Conservation (phyloP, 805 yeast species). For the Nakazawaea peltata region DNA sequence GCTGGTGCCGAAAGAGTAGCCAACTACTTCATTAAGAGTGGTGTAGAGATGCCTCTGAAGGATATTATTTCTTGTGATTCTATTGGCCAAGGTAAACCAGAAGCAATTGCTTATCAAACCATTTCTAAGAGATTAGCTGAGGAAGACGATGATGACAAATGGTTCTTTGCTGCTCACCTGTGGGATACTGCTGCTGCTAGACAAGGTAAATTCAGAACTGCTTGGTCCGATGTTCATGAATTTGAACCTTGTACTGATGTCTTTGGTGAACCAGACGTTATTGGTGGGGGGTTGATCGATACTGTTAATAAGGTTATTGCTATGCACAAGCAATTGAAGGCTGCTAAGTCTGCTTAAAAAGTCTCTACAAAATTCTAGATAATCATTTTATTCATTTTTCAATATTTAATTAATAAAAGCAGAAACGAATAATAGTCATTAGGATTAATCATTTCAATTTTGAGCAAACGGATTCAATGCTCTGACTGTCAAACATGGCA, state of each 20-base stretch:
- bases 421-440: too few relatives aligned
- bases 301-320: constrained; percentile 22
- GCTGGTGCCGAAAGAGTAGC: constrained; percentile 20
- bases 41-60: constrained; percentile 20
- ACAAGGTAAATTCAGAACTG: constrained; percentile 22
- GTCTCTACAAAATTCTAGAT: too few relatives aligned
- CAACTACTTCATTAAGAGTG: constrained; percentile 19
- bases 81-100: constrained; percentile 22
- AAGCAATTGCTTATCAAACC: constrained; percentile 18
- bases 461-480: constrained; percentile 81
- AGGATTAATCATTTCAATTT: constrained; percentile 10
- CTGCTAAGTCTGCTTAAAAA: too few relatives aligned
- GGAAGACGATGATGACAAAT: constrained; percentile 19
- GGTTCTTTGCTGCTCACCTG: constrained; percentile 25
- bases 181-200: constrained; percentile 26
- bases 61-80: constrained; percentile 23
- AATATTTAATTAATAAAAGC: too few relatives aligned
- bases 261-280: constrained; percentile 22
- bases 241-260: constrained; percentile 20
- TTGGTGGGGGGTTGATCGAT: constrained; percentile 21
- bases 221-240: constrained; percentile 24
- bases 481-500: constrained; percentile 91
- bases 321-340: constrained; percentile 10
- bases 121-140: constrained; percentile 19
- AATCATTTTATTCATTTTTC: too few relatives aligned